Evolutionary conservation across 1,139 yeast genomes (phyloP).

Genomic region (Arxiozyma slooffiae): DNA sequence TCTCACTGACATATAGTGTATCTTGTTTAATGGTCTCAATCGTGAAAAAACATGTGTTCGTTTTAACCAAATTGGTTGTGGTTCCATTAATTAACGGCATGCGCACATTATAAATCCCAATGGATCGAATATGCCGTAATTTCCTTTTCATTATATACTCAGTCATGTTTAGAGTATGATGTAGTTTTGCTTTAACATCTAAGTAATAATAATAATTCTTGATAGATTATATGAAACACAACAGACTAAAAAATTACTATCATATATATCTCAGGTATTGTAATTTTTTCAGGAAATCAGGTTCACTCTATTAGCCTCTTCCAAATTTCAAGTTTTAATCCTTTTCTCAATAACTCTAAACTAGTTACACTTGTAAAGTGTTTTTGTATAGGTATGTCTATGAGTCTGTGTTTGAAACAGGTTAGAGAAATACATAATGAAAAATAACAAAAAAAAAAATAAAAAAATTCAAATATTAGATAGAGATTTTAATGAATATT

Average conservation of each 20-base stretch:
- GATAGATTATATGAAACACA: not conserved
- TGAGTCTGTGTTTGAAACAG: not conserved
- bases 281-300: not conserved
- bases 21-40: slow-evolving; percentile 17
- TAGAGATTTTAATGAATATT: not conserved
- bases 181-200: not conserved
- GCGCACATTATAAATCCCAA: slow-evolving; percentile 8
- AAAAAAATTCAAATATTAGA: too few species aligned
- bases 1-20: slow-evolving; percentile 24
- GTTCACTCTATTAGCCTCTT: not conserved
- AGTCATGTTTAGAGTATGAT: not conserved
- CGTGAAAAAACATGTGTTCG: slow-evolving; percentile 18
- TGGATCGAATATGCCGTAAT: slow-evolving; percentile 24
- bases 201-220: not conserved
- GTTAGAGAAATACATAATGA: not conserved
- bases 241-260: not conserved
- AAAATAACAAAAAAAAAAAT: too few species aligned
- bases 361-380: not conserved
- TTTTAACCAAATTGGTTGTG: not conserved
- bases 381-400: too few species aligned
- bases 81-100: not conserved
- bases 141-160: slow-evolving; percentile 13
- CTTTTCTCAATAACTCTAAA: not conserved
- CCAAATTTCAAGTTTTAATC: not conserved
- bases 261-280: not conserved